Percentiles rank a stretch among this genome's conserved stretches.
These are phyloP conservation scores for Debaryomyces hansenii DNA, from an alignment of 805 yeast genomes.

Conservation along the genomic window DNA sequence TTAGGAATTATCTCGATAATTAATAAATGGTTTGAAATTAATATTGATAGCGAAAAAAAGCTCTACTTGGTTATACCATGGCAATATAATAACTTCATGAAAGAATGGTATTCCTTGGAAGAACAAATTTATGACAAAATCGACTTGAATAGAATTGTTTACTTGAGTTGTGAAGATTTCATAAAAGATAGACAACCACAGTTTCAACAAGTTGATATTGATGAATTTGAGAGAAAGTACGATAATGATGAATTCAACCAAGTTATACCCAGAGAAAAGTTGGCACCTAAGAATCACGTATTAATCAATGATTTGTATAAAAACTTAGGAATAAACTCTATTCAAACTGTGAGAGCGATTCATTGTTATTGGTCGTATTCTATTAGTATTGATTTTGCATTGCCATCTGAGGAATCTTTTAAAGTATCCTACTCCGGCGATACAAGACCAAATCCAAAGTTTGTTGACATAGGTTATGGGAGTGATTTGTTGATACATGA, in stretches of 20 bases:
- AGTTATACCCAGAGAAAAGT: conserved; percentile 18
- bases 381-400: conserved; percentile 53
- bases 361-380: conserved; percentile 85
- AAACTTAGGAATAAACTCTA: conserved; percentile 41
- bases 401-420: conserved; percentile 45
- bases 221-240: conserved; percentile 32
- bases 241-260: conserved; percentile 19
- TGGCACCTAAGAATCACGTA: conserved; percentile 25
- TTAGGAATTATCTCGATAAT: conserved; percentile 76
- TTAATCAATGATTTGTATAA: conserved; percentile 35
- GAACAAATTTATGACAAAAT: conserved; percentile 16
- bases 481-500: conserved; percentile 87
- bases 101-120: conserved; percentile 66
- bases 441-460: conserved; percentile 75
- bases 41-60: conserved; percentile 26
- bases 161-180: conserved; percentile 63
- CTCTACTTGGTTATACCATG: conserved; percentile 73
- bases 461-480: conserved; percentile 62
- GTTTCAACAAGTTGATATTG: conserved; percentile 25
- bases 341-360: conserved; percentile 70
- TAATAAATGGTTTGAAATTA: conserved; percentile 60
- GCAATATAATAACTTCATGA: conserved; percentile 64
- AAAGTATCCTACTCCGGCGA: conserved; percentile 92
- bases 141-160: conserved; percentile 44
- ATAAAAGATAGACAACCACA: conserved; percentile 31